These are phyloP conservation scores for Capronia coronata DNA, from an alignment of 2,329 filamentous ascomycete species.

Conservation along the genomic window DNA sequence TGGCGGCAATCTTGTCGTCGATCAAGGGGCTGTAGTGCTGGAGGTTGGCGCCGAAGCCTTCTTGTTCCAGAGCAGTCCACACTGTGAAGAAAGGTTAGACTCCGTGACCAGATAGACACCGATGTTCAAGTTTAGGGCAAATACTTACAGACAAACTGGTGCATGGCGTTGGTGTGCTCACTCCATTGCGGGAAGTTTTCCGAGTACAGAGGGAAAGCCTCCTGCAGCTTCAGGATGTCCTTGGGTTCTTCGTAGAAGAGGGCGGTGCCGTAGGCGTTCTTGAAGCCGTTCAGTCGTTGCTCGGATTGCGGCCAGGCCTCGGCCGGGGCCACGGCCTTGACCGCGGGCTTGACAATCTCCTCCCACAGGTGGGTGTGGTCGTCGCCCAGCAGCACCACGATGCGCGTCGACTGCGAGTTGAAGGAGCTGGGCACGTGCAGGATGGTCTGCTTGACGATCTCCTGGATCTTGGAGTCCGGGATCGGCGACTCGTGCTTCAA, in stretches of 20 bases:
- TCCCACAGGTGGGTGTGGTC: constrained; percentile 90
- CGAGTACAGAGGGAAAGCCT: constrained; percentile 56
- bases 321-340: constrained; percentile 19
- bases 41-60: constrained; percentile 79
- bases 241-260: constrained; percentile 79
- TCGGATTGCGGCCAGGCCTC: constrained; percentile 16
- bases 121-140: background rate
- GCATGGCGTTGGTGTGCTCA: constrained; percentile 71
- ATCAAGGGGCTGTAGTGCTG: constrained; percentile 92
- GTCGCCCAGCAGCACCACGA: constrained; percentile 69
- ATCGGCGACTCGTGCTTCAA: constrained; percentile 21
- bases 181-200: constrained; percentile 75
- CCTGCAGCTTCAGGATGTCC: constrained; percentile 51
- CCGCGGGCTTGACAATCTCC: constrained; percentile 15
- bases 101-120: background rate
- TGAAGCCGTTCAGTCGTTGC: constrained; percentile 20
- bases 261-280: constrained; percentile 66
- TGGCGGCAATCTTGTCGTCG: constrained; percentile 60
- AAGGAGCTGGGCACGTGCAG: constrained; percentile 61
- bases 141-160: constrained; percentile 36
- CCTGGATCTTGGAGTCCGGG: constrained; percentile 22
- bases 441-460: constrained; percentile 20
- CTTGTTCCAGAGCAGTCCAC: constrained; percentile 76
- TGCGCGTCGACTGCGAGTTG: constrained; percentile 79
- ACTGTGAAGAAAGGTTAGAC: constrained; percentile 40